Base-by-base conservation (phyloP, 352 stramenopile genomes). In the Globisporangium okanoganense region DNA sequence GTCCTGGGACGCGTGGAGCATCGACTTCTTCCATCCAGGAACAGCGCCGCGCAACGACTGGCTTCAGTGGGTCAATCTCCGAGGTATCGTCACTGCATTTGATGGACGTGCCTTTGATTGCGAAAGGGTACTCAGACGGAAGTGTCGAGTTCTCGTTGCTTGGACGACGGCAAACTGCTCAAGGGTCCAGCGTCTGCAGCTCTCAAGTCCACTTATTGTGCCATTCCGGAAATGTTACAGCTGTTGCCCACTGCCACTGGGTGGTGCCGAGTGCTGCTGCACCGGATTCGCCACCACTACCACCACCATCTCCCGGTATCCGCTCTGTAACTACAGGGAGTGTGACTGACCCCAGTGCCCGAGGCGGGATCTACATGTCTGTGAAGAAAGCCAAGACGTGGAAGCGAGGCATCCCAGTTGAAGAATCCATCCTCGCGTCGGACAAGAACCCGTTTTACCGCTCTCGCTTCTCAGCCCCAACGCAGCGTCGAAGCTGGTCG, bases 361-460 rank as follows among this genome's bases (percentile, higher is more conserved):
- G 24, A 5, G n/a, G 29, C 5, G 67, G 61, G 7, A 57, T 66
- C 6, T 61, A 61, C 61, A 56, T 66, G 61, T 61, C 61, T 2
- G n/a, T 25, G 44, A 67, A 57, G 40, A 67, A 62, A 38, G 25
- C 57, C 12, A 56, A 64, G 38, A 64, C 55, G 7, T 68, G 49
- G 38, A 68, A 63, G 41, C 72, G 67, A 40, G 72, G 69, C 3
- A 57, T 63, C 9, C 44, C 68, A 10, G 60, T 65, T 16, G 69
- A 71, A 9, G 67, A 77, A 20, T 72, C 69, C n/a, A 70, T 58
- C 36, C 63, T 90, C n/a, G 65, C 70, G 48, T 79, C 70, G 2
- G 69, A 84, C 24, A 79, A 75, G 56, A 92, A 90, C 36, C 82
- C 72, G 2, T 92, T 92, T 40, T 79, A 85, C 61, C 71, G 69